Percentiles rank a stretch among this genome's conserved stretches.
Evolutionary conservation across 2,329 filamentous ascomycete genomes (phyloP).

Genomic region (Xylaria sp.): DNA sequence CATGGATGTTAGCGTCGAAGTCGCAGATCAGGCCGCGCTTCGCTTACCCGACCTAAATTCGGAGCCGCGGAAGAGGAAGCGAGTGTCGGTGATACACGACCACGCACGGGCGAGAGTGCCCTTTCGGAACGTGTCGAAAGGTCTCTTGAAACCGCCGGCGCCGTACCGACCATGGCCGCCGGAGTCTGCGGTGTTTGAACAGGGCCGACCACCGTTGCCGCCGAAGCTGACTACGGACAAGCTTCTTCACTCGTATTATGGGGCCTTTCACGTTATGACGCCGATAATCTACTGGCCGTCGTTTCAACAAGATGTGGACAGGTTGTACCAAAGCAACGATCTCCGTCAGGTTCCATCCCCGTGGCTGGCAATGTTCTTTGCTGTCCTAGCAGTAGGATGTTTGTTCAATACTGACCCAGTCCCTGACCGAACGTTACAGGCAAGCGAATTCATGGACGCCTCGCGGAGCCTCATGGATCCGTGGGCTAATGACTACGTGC

Average conservation of each 20-base stretch:
- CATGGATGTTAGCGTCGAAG: conserved; percentile 62
- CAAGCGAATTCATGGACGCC: conserved; percentile 75
- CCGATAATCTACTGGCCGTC: conserved; percentile 91
- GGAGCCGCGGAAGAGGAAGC: conserved; percentile 72
- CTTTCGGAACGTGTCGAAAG: conserved; percentile 77
- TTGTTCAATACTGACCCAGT: conserved; percentile 73
- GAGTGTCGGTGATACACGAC: conserved; percentile 72
- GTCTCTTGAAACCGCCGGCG: conserved; percentile 82
- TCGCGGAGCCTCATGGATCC: conserved; percentile 78
- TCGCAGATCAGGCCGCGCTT: conserved; percentile 59
- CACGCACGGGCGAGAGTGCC: conserved; percentile 78
- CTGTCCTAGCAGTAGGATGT: conserved; percentile 83
- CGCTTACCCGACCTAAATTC: conserved; percentile 74
- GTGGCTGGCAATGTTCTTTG: conserved; percentile 85
- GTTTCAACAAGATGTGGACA: conserved; percentile 80
- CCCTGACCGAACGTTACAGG: conserved; percentile 62
- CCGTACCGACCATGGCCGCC: conserved; percentile 69
- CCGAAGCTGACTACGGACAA: conserved; percentile 75
- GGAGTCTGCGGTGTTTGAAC: conserved; percentile 59
- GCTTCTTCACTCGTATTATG: conserved; percentile 79
- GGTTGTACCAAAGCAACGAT: conserved; percentile 75
- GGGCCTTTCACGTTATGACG: conserved; percentile 80
- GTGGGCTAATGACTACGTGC: conserved; percentile 80
- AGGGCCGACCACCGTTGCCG: conserved; percentile 73
- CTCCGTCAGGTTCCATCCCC: conserved; percentile 71